Base-by-base conservation (phyloP, 2,329 filamentous ascomycete genomes). In the Fusarium caatingaense region DNA sequence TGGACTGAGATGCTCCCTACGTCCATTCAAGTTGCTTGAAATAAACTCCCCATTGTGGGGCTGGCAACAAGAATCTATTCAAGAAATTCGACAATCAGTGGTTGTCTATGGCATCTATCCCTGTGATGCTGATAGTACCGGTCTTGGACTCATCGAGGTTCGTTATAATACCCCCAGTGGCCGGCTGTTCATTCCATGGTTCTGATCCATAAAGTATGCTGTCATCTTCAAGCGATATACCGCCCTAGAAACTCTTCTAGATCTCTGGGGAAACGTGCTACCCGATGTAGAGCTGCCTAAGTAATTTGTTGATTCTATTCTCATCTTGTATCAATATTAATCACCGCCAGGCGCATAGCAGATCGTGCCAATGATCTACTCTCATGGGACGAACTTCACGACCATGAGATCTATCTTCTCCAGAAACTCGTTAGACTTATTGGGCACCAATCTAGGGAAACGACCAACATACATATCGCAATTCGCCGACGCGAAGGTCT, bases 11-110 rank as follows among this genome's bases (percentile, higher is more conserved):
- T 68, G 40, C n/a, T 55, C 63, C 2, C 6, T 71, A 0, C 67
- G 67, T 5, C 63, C 63, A 2, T 11, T 40, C 3, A 51, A 23
- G 4, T 13, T 27, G 4, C 28, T 71, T 7, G 5, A 27, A 1
- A 0, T 1, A 2, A 0, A 1, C 0, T 34, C 55, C 8, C 0
- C 0, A 1, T 20, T 64, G 0, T 70, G 63, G 48, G 0, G 0
- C 0, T 1, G 6, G 3, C 18, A 53, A 3, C 0, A 7, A 10
- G n/a, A 10, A 1, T 8, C 44, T n/a, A 30, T 16, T 10, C 20
- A 57, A 12, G 1, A 18, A 1, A 6, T 37, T 5, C 45, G 27
- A 7, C 13, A 27, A 32, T 30, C 30, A 7, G 23, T 70, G 6
- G 2, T 15, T 5, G 1, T 1, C 1, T 6, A 30, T 23, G 10